Evolutionary conservation across 2,329 filamentous ascomycete genomes (phyloP), one percentile per base, ranked within the genome.

Genomic region (Whalleya microplaca): DNA sequence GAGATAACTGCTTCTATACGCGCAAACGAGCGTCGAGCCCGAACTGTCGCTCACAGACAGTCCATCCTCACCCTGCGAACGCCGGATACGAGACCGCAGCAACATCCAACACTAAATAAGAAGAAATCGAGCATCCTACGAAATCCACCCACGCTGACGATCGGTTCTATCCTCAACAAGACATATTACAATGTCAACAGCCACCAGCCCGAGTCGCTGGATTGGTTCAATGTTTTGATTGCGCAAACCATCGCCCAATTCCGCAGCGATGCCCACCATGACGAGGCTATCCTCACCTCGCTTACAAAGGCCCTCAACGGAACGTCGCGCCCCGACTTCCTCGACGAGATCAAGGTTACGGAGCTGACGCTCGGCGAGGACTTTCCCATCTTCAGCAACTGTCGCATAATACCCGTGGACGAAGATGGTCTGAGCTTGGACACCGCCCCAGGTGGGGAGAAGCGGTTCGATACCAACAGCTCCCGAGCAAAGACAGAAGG

Each of bases 361-460:
- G 94, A 99, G 75, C 86, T 99, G 58, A 96, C 89, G 48, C 80
- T 99, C 3, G 95, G 95, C 27, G 95, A 99, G 68, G 95, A 99
- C 68, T 99, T 98, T 63, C 95, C 95, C 23, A 99, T 99, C 51
- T 96, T 99, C 74, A 97, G 93, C 78, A 99, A 99, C 73, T 98
- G 95, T 70, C 87, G 95, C 56, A 90, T 99, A 53, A 97, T 97
- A 58, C 92, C 93, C 2, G 91, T 97, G 0, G 88, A 91, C 66
- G 90, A 94, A 65, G 89, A 93, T 72, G 89, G 89, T 1, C 73
- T 87, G 37, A 80, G 77, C 44, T 76, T 88, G 37, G 81, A 78
- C 18, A 71, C 71, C 6, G 62, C 62, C 2, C 63, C 55, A 7
- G 54, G 76, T 53, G 72, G 73, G 21, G 78, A 80, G 16, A 78